Evolutionary conservation across 2,329 filamentous ascomycete species (phyloP), one percentile per base, ranked within the genome.

Genomic region (Cryphonectria radicalis): DNA sequence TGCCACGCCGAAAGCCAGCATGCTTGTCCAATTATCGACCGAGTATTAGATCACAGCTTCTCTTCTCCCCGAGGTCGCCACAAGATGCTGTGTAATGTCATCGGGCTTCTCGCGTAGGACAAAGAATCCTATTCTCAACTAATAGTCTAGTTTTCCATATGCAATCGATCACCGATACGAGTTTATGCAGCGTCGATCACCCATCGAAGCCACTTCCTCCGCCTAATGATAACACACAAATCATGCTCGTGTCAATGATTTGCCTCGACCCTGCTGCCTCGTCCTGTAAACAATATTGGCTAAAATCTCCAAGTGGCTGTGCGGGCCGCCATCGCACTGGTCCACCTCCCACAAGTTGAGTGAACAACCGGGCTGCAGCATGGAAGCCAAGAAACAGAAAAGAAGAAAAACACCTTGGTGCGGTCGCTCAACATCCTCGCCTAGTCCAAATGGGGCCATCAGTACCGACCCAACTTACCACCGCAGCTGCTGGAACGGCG

Each of bases 361-460:
- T 13, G 37, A 40, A 40, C 10, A 11, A 13, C 37, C 10, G 11
- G 37, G 11, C 37, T 10, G 37, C 37, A 50, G 25, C 57, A 17
- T 37, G 59, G 35, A 37, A 63, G 53, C 46, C 22, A 64, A 68
- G 63, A 19, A 46, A 6, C 14, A 17, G 17, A 19, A 50, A 50
- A 22, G 6, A 50, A 19, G 22, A 50, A 50, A 50, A n/a, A 50
- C n/a, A 50, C 4, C 37, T n/a, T 50, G 42, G 35, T 37, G 25
- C 35, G 62, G 46, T 64, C 57, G 37, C 42, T 57, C 60, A 62
- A 63, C 37, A 42, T 64, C n/a, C 37, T 71, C 19, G 28, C 64
- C 68, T 68, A 73, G 46, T 43, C 71, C 69, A 57, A 73, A 73
- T 73, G 71, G 69, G 69, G 71, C 69, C 37, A 71, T 28, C n/a